These are phyloP conservation scores for Trichomonascaceae sp. DNA, from an alignment of 1,139 yeast genomes.

Conservation along the genomic window DNA sequence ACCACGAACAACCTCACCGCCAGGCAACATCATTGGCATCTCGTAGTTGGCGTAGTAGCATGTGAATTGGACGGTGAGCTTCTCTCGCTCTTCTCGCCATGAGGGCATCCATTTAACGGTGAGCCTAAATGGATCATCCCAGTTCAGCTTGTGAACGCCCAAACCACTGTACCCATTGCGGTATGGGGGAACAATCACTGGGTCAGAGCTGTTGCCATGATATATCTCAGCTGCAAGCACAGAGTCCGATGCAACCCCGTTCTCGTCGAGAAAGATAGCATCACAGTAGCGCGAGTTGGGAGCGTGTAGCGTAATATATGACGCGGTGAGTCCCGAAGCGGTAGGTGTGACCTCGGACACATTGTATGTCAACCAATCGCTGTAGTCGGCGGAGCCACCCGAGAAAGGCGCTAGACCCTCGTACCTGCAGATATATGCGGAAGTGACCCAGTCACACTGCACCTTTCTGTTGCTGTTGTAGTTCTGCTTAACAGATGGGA, in stretches of 20 bases:
- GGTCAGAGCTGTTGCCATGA: conserved; percentile 20
- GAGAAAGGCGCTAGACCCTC: conserved; percentile 42
- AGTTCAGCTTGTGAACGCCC: conserved; percentile 50
- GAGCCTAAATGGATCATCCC: conserved; percentile 46
- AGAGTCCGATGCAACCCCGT: conserved; percentile 33
- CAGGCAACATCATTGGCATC: conserved; percentile 9
- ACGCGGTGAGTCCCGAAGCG: conserved; percentile 4
- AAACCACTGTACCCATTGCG: conserved; percentile 46
- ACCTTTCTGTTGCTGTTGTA: too few species aligned
- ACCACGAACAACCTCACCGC: conserved; percentile 17
- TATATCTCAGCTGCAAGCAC: conserved; percentile 47
- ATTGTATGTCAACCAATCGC: conserved; percentile 27
- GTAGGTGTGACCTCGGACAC: conserved; percentile 4
- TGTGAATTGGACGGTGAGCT: conserved; percentile 41
- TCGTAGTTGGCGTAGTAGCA: conserved; percentile 72
- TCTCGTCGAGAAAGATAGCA: conserved; percentile 32
- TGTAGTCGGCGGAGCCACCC: conserved; percentile 25
- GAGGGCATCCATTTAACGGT: conserved; percentile 64
- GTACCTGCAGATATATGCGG: conserved; percentile 41
- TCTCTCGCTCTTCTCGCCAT: conserved; percentile 32
- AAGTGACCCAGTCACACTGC: conserved; percentile 31
- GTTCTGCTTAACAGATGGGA: conserved; percentile 47
- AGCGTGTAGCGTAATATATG: conserved; percentile 32
- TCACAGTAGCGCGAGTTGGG: conserved; percentile 53
- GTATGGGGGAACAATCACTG: conserved; percentile 12